Evolutionary conservation across 768 basidiomycete species (phyloP), one percentile per base, ranked within the genome.

Genomic region (Trichaptum fuscoviolaceum): DNA sequence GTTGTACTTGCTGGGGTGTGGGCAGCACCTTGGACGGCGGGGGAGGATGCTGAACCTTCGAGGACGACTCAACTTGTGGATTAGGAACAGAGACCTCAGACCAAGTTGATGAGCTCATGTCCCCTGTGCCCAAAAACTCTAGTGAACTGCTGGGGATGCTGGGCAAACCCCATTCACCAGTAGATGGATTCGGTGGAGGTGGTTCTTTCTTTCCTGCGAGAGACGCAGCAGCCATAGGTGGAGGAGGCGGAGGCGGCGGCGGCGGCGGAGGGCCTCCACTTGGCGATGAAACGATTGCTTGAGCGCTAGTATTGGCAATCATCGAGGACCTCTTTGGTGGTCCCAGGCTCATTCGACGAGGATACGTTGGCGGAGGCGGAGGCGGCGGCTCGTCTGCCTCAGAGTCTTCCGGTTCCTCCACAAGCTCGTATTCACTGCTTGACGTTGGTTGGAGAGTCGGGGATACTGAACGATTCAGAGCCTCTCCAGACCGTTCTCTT

Each of bases 101-200:
- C 87, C 88, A 90, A 5, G 58, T 57, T 57, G 87, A 84, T 64
- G 84, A 74, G 1, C 87, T 86, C 63, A 90, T 62, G 66, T 83
- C 83, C 18, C 69, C 74, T 58, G 85, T 83, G 0, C 77, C 77
- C 1, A 81, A 82, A 62, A 89, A 84, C 67, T 87, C 87, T 24
- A 90, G 72, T 5, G 77, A 73, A 1, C 82, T 80, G 23, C 80
- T 83, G 0, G 86, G 84, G 62, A 90, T 86, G 7, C 82, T 79
- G 0, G 90, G 85, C 6, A 89, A 75, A 68, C 90, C 90, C 88
- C 88, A 90, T 69, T 86, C 87, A 25, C 10, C 59, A 61, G 17
- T 9, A 25, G 80, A 81, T 9, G 77, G 78, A 36, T 81, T 80
- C 12, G 59, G 23, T 3, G 18, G 9, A 61, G 23, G 17, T 18